These are phyloP conservation scores for Gossypium anomalum DNA, from an alignment of 345 rosid species.

Conservation along the genomic window DNA sequence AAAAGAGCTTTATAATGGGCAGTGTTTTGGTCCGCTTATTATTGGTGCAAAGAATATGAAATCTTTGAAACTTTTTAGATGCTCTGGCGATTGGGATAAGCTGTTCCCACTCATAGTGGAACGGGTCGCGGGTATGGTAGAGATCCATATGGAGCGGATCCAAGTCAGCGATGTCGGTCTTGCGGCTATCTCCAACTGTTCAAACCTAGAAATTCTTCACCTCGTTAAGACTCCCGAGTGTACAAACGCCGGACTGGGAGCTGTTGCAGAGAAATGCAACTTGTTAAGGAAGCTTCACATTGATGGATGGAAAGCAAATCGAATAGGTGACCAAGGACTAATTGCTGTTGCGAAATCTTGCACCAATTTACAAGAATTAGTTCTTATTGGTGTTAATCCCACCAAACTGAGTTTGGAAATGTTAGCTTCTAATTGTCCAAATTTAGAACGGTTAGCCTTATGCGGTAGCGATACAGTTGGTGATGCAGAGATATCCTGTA, in stretches of 20 bases:
- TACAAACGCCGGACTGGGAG: slow-evolving; percentile 47
- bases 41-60: slow-evolving; percentile 55
- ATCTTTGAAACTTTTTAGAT: slow-evolving; percentile 69
- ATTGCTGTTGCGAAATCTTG: slow-evolving; percentile 50
- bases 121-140: slow-evolving; percentile 44
- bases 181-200: slow-evolving; percentile 46
- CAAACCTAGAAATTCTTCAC: slow-evolving; percentile 59
- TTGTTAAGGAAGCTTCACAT: slow-evolving; percentile 66
- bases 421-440: slow-evolving; percentile 59
- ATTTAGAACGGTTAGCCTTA: slow-evolving; percentile 63
- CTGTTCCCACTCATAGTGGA: slow-evolving; percentile 40
- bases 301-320: slow-evolving; percentile 69
- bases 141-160: slow-evolving; percentile 68
- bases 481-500: slow-evolving; percentile 54
- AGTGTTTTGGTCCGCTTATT: slow-evolving; percentile 64
- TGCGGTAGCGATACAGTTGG: slow-evolving; percentile 75
- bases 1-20: slow-evolving; percentile 72
- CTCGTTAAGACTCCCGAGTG: slow-evolving; percentile 73
- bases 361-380: slow-evolving; percentile 65
- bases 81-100: slow-evolving; percentile 87
- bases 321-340: slow-evolving; percentile 64
- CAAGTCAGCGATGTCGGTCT: slow-evolving; percentile 66
- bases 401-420: slow-evolving; percentile 52
- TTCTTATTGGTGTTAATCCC: slow-evolving; percentile 63
- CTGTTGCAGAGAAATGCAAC: slow-evolving; percentile 54